A percentile compares a stretch with the other conserved stretches of the same genome.
These are phyloP conservation scores for Nothophytophthora sp. DNA, from an alignment of 352 stramenopile genomes.

Conservation along the genomic window DNA sequence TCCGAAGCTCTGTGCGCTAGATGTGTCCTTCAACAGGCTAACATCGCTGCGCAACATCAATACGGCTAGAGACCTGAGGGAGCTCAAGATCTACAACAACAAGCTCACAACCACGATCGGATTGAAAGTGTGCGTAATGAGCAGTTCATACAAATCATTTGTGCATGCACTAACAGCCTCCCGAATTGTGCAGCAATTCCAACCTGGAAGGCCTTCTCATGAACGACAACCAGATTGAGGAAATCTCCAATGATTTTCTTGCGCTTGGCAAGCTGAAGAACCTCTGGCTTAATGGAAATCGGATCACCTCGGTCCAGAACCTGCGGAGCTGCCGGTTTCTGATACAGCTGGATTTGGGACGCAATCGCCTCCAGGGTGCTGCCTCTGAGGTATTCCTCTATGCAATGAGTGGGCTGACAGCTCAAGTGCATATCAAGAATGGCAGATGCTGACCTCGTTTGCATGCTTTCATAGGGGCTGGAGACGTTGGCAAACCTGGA, in stretches of 20 bases:
- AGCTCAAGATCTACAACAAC: constrained; percentile 87
- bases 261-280: constrained; percentile 66
- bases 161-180: too few species aligned
- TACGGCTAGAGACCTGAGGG: constrained; percentile 62
- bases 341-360: constrained; percentile 67
- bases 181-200: constrained; percentile 39
- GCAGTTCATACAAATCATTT: too few species aligned
- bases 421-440: background rate
- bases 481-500: constrained; percentile 56
- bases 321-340: constrained; percentile 52
- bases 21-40: constrained; percentile 81
- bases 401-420: background rate
- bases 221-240: constrained; percentile 72
- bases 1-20: constrained; percentile 68
- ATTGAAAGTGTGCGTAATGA: constrained; percentile 40
- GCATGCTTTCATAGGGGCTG: constrained; percentile 31
- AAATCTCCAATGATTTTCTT: constrained; percentile 60
- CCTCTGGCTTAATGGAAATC: constrained; percentile 75
- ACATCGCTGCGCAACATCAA: constrained; percentile 54
- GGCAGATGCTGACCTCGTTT: background rate
- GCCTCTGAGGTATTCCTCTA: constrained; percentile 39
- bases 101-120: constrained; percentile 54
- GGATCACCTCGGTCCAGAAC: constrained; percentile 47
- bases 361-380: constrained; percentile 47
- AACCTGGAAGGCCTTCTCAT: constrained; percentile 69